phyloP scores from a whole-genome alignment of 495 filamentous ascomycete genomes.

The Penicillium coprophilum region DNA sequence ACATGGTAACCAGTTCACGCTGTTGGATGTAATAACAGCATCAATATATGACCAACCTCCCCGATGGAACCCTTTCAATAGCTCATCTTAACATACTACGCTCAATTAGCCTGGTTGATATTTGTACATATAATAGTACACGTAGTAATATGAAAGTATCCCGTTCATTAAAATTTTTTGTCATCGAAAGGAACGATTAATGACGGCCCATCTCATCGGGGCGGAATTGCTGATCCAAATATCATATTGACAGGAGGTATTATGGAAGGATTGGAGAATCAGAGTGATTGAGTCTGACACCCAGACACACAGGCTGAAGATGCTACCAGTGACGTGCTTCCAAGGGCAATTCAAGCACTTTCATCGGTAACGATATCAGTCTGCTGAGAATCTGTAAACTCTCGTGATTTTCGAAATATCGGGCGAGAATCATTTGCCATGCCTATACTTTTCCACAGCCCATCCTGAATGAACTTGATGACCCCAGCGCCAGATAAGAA shows the following conservation, averaged over 20 bases:
- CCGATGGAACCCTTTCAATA: background rate
- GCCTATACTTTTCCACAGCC: too few relatives aligned
- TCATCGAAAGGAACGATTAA: background rate
- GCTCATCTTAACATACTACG: background rate
- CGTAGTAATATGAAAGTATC: background rate
- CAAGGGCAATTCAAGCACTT: constrained; percentile 64
- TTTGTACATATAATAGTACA: background rate
- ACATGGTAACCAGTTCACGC: background rate
- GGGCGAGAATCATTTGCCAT: too few relatives aligned
- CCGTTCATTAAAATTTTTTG: background rate
- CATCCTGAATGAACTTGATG: constrained; percentile 24
- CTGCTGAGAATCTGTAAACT: constrained; percentile 78
- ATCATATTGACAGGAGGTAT: too few relatives aligned
- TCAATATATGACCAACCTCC: background rate
- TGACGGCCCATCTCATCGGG: too few relatives aligned
- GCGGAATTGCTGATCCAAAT: background rate
- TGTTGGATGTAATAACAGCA: background rate
- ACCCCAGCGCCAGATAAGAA: too few relatives aligned
- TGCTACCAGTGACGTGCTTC: constrained; percentile 33
- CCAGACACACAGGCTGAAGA: constrained; percentile 16
- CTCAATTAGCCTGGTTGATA: background rate
- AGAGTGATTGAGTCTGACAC: constrained; percentile 28
- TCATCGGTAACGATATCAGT: constrained; percentile 72
- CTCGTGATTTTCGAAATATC: too few relatives aligned
- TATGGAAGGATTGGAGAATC: too few relatives aligned